Base-by-base conservation (phyloP, 78 protist genomes). In the Creolimax fragrantissima region DNA sequence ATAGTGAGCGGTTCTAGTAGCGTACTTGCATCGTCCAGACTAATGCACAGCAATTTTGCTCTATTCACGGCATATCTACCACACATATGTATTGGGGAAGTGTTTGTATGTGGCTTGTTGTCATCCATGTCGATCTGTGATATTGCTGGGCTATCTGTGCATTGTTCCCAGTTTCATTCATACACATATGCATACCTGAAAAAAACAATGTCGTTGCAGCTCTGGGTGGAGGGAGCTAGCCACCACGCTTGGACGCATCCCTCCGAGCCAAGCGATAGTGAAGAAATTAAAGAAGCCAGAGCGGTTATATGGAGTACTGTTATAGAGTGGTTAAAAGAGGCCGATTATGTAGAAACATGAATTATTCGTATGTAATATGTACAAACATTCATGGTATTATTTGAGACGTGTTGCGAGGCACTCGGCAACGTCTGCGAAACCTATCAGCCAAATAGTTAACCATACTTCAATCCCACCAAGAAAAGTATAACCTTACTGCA, bases 231-330 rank as follows among this genome's bases (percentile, higher is more conserved):
- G 2, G 95, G 95, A 24, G 95, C 95, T 7, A 88, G 92, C 41
- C 95, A 94, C 85, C 95, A 94, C 89, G 88, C 92, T 5, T 94
- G 95, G 95, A 94, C 95, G 35, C 95, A 94, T 47, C 93, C 95
- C 17, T 5, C 91, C 7, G 5, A 3, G 3, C 67, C 89, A 7
- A 35, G 74, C 41, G 95, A 91, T 43, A 90, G 90, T 90, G 41
- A 6, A 11, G 0, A 35, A 4, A 58, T 92, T 3, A 74, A 45
- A 37, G 67, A 11, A 3, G 93, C 93, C 0, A 42, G 93, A 3
- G 37, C 42, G 90, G 45, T n/a, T 36, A 90, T 90, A 5, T 4
- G n/a, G 85, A 7, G 32, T 0, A 35, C 47, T 45, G 85, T 90
- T 39, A 17, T 6, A 41, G 4, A 66, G 41, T 90, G 92, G 92